Conservation (phyloP, 1,139 yeast species). For the Debaryomycetaceae sp. region DNA sequence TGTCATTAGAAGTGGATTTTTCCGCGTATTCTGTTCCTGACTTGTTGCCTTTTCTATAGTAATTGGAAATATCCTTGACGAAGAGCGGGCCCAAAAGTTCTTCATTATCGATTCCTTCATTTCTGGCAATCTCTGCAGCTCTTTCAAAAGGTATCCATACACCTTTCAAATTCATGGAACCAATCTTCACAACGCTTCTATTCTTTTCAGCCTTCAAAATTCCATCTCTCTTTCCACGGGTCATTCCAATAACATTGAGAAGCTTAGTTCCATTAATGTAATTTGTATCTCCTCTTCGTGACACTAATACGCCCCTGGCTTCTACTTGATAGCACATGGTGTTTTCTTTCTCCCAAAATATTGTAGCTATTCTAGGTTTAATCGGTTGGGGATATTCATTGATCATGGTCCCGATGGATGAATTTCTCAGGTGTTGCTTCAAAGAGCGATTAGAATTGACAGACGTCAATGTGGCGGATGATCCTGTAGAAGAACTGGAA, state of each 20-base stretch:
- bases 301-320: conserved; percentile 41
- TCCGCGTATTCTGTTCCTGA: conserved; percentile 15
- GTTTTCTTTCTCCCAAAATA: conserved; percentile 47
- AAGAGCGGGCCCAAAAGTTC: conserved; percentile 43
- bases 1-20: not conserved
- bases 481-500: conserved; percentile 10
- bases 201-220: conserved; percentile 52
- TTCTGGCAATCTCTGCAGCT: conserved; percentile 49
- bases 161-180: conserved; percentile 53
- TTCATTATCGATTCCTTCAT: conserved; percentile 38
- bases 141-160: conserved; percentile 58
- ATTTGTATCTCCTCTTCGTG: conserved; percentile 50
- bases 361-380: conserved; percentile 43
- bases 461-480: conserved; percentile 5
- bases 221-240: conserved; percentile 95
- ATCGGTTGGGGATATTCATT: conserved; percentile 13
- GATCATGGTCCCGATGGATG: conserved; percentile 12
- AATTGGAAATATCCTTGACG: conserved; percentile 38
- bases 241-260: conserved; percentile 90
- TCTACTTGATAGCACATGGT: conserved; percentile 51
- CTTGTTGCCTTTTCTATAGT: conserved; percentile 27
- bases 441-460: not conserved
- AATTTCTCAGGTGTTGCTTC: conserved; percentile 11
- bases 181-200: conserved; percentile 46
- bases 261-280: conserved; percentile 59